Evolutionary conservation across 2,329 filamentous ascomycete genomes (phyloP).

Genomic region (Penicillium sp.): DNA sequence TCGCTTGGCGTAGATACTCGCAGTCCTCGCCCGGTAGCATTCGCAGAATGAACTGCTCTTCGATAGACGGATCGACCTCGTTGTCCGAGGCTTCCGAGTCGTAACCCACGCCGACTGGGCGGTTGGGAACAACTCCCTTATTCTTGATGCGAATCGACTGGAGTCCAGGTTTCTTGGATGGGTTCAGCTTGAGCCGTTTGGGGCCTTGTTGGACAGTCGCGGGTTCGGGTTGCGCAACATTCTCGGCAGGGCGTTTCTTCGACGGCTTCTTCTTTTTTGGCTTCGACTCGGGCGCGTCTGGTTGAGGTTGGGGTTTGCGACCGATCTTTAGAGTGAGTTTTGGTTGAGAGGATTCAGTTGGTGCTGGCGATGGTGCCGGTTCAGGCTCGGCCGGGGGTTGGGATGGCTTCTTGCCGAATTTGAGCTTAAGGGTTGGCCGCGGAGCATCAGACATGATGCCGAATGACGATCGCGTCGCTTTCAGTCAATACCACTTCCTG

Average conservation of each 20-base stretch:
- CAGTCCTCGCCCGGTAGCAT: conserved; percentile 84
- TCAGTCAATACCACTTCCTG: neutral
- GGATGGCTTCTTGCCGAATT: conserved; percentile 40
- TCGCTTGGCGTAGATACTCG: conserved; percentile 73
- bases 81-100: conserved; percentile 93
- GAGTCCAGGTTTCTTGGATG: conserved; percentile 38
- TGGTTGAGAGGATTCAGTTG: conserved; percentile 29
- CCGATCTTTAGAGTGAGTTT: conserved; percentile 46
- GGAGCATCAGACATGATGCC: conserved; percentile 36
- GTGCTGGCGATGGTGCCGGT: conserved; percentile 13
- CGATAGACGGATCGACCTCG: conserved; percentile 81
- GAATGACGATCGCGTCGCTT: neutral
- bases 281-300: conserved; percentile 15
- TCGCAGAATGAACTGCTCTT: conserved; percentile 84
- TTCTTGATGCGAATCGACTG: conserved; percentile 60
- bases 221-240: conserved; percentile 25
- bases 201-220: conserved; percentile 26
- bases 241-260: conserved; percentile 41
- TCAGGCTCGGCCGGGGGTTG: conserved; percentile 22
- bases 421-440: conserved; percentile 42
- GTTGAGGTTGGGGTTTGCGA: conserved; percentile 24
- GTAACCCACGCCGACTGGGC: conserved; percentile 82
- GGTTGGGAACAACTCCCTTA: conserved; percentile 65
- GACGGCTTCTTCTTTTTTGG: conserved; percentile 37
- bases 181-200: conserved; percentile 42